Conservation (phyloP, 1,284 basidiomycete species). For the Moesziomyces sp. region DNA sequence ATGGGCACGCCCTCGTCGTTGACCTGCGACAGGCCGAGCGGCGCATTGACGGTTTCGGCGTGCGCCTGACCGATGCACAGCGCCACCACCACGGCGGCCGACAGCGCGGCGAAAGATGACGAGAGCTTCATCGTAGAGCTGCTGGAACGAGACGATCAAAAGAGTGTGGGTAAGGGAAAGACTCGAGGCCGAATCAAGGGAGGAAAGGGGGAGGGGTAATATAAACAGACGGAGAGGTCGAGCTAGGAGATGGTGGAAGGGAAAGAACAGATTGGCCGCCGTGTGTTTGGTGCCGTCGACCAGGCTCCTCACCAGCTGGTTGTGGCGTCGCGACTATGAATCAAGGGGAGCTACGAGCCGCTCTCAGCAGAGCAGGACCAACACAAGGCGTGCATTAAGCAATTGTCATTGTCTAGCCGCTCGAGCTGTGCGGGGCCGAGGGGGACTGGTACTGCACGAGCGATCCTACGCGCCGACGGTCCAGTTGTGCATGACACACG, state of each 20-base stretch:
- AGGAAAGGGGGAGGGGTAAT: background rate
- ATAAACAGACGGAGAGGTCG: slow-evolving; percentile 1
- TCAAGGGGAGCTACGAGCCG: too few species aligned
- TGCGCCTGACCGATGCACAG: slow-evolving; percentile 36
- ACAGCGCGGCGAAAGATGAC: slow-evolving; percentile 33
- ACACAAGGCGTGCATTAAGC: too few species aligned
- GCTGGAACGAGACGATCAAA: slow-evolving; percentile 14
- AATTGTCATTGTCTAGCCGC: too few species aligned
- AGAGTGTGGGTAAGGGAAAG: slow-evolving; percentile 19
- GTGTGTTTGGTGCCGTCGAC: too few species aligned
- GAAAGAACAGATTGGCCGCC: background rate
- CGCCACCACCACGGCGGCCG: slow-evolving; percentile 30
- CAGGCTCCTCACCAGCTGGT: too few species aligned
- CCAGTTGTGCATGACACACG: slow-evolving; percentile 6
- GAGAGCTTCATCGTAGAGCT: slow-evolving; percentile 33
- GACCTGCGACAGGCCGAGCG: slow-evolving; percentile 36
- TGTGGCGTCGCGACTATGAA: too few species aligned
- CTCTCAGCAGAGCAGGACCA: too few species aligned
- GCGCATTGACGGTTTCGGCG: slow-evolving; percentile 33
- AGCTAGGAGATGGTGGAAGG: slow-evolving; percentile 10
- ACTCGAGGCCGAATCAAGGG: background rate
- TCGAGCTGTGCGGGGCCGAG: too few species aligned
- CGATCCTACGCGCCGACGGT: slow-evolving; percentile 9
- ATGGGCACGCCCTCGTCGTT: slow-evolving; percentile 35
- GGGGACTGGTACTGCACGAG: background rate